These are phyloP conservation scores for Niebla homalea DNA, from an alignment of 495 filamentous ascomycete species.

Conservation along the genomic window DNA sequence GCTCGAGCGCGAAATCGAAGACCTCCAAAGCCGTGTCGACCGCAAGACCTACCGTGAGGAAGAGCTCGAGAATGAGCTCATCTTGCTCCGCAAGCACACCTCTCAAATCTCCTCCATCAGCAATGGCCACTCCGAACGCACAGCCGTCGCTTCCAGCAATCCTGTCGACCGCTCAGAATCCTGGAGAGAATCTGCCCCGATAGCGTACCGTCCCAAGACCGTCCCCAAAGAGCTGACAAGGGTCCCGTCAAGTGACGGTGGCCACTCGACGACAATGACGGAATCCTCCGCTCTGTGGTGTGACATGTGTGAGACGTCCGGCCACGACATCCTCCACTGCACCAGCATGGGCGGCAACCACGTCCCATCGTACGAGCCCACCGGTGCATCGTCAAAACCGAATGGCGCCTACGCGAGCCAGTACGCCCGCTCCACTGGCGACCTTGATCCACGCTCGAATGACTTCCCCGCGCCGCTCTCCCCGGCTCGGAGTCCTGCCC, in stretches of 20 bases:
- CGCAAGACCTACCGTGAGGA: constrained; percentile 67
- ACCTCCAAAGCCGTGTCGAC: constrained; percentile 56
- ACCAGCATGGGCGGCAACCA: constrained; percentile 63
- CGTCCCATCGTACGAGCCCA: constrained; percentile 15
- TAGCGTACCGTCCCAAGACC: no score
- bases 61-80: constrained; percentile 78
- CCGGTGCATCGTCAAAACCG: constrained; percentile 27
- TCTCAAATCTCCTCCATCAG: constrained; percentile 37
- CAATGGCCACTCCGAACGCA: constrained; percentile 25
- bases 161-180: constrained; percentile 1
- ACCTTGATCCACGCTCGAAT: constrained; percentile 1
- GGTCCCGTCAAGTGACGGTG: constrained; percentile 60
- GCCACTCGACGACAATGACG: constrained; percentile 53
- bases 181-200: constrained; percentile 8
- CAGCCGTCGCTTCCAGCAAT: constrained; percentile 18
- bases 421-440: background rate
- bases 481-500: constrained; percentile 22
- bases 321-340: constrained; percentile 88
- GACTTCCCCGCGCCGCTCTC: constrained; percentile 21
- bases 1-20: constrained; percentile 65
- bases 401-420: background rate
- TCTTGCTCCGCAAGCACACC: constrained; percentile 35
- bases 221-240: constrained; percentile 5
- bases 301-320: constrained; percentile 87
- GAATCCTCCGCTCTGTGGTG: constrained; percentile 72